These are phyloP conservation scores for Plasmodium sp. DNA, from an alignment of 169 alveolate genomes.

Conservation along the genomic window DNA sequence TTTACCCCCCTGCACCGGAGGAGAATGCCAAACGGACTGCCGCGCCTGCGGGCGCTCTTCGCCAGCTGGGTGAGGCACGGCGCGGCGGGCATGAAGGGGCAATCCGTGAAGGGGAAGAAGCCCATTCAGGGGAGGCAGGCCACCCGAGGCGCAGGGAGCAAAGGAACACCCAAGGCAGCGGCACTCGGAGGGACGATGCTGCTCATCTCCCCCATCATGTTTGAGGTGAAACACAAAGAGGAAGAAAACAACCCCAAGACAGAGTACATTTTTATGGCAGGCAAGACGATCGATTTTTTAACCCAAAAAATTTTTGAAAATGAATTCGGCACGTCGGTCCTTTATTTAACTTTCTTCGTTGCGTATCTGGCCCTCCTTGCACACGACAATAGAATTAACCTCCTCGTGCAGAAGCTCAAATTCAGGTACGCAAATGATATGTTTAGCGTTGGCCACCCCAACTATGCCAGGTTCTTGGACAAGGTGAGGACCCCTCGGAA, in stretches of 20 bases:
- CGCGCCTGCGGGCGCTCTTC: background rate
- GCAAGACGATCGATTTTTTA: conserved; percentile 55
- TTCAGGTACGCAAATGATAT: conserved; percentile 34
- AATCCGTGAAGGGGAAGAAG: background rate
- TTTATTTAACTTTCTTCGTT: conserved; percentile 50
- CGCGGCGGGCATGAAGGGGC: background rate
- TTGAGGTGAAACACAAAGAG: conserved; percentile 60
- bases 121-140: background rate
- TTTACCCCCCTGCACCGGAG: background rate
- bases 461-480: conserved; percentile 7
- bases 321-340: conserved; percentile 62
- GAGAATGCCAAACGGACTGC: background rate
- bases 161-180: background rate
- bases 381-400: conserved; percentile 53
- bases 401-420: conserved; percentile 58
- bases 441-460: conserved; percentile 63
- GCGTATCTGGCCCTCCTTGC: conserved; percentile 60
- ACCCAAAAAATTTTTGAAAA: conserved; percentile 68
- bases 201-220: conserved; percentile 34
- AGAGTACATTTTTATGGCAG: conserved; percentile 67
- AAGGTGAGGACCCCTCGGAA: background rate
- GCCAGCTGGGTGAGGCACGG: background rate
- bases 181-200: conserved; percentile 23
- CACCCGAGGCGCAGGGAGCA: background rate
- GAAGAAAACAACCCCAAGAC: conserved; percentile 55